phyloP scores from a whole-genome alignment of 1,284 basidiomycete genomes.

The Vanrija pseudolonga region DNA sequence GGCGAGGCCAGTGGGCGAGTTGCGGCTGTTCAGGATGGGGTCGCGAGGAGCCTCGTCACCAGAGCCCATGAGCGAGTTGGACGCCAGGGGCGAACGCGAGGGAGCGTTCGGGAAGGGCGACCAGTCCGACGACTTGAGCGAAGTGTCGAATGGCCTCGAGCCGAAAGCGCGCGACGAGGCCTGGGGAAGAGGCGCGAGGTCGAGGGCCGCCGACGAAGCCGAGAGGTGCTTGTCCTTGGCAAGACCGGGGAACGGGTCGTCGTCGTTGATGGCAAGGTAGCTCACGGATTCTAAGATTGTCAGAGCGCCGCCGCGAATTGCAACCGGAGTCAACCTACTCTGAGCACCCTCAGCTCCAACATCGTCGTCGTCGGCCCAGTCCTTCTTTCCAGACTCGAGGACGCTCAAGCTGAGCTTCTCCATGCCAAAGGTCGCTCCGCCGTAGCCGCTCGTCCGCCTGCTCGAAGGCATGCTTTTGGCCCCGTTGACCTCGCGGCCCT shows the following conservation, averaged over 20 bases:
- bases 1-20: slow-evolving; percentile 44
- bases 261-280: slow-evolving; percentile 84
- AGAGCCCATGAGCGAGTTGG: slow-evolving; percentile 59
- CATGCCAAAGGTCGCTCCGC: slow-evolving; percentile 42
- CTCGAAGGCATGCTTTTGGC: slow-evolving; percentile 50
- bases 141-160: slow-evolving; percentile 57
- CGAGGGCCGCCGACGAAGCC: slow-evolving; percentile 85
- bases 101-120: slow-evolving; percentile 71
- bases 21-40: slow-evolving; percentile 18
- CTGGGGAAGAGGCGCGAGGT: slow-evolving; percentile 83
- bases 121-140: slow-evolving; percentile 81
- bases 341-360: slow-evolving; percentile 46
- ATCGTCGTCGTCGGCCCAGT: slow-evolving; percentile 44
- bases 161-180: slow-evolving; percentile 66
- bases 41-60: slow-evolving; percentile 43
- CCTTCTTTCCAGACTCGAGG: slow-evolving; percentile 31
- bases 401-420: slow-evolving; percentile 50
- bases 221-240: slow-evolving; percentile 61
- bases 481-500: slow-evolving; percentile 38
- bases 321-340: slow-evolving; percentile 27
- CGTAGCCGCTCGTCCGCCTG: slow-evolving; percentile 45
- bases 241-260: slow-evolving; percentile 71
- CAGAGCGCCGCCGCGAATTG: neutral
- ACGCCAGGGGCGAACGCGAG: slow-evolving; percentile 51
- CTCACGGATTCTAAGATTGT: slow-evolving; percentile 71